These are phyloP conservation scores for Coemansia javaensis DNA, from an alignment of 192 early-diverging fungal genomes.

Conservation along the genomic window DNA sequence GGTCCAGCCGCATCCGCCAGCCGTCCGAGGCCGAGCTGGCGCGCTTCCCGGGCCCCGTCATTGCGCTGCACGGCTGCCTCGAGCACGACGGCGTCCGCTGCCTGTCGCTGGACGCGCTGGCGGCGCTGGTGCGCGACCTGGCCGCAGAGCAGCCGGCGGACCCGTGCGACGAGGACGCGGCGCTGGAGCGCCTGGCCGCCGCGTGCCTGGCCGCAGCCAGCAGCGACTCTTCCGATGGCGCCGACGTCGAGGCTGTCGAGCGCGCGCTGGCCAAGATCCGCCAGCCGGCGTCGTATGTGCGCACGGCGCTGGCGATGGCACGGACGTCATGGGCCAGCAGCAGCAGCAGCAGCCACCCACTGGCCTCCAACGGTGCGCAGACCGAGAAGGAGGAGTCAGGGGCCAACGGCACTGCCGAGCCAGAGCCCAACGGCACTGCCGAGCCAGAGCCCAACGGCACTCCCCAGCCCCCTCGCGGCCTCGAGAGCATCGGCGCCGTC, in stretches of 20 bases:
- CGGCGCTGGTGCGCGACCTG: constrained; percentile 3
- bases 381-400: background rate
- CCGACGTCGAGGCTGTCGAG: background rate
- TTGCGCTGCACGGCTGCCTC: constrained; percentile 36
- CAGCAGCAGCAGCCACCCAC: background rate
- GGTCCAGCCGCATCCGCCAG: constrained; percentile 34
- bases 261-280: constrained; percentile 28
- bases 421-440: too few relatives aligned
- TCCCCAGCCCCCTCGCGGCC: background rate
- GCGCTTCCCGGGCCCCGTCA: constrained; percentile 7
- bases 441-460: too few relatives aligned
- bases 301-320: constrained; percentile 36
- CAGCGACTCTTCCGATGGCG: too few relatives aligned
- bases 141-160: background rate
- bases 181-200: constrained; percentile 7
- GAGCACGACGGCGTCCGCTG: constrained; percentile 22
- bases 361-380: too few relatives aligned
- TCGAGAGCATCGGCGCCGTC: constrained; percentile 42
- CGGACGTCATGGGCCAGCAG: background rate
- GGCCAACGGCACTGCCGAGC: too few relatives aligned
- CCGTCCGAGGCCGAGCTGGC: constrained; percentile 21
- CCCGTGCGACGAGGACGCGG: constrained; percentile 1
- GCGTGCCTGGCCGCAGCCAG: constrained; percentile 1
- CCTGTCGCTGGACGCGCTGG: constrained; percentile 11
- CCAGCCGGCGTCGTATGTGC: constrained; percentile 35